Evolutionary conservation across 371 early-diverging fungal species (phyloP).

Genomic region (Mortierella sp.): DNA sequence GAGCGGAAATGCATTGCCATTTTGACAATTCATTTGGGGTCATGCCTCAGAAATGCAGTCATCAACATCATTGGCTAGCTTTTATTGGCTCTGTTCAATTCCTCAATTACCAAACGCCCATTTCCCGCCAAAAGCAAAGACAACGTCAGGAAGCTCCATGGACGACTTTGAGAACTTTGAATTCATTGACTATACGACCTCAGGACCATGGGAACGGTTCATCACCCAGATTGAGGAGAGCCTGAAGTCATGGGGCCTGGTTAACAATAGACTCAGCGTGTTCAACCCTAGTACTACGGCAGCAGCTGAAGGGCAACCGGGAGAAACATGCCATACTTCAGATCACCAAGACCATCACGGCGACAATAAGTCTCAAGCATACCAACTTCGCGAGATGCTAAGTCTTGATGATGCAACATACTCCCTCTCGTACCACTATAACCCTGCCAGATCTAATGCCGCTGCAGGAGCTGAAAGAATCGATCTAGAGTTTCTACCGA

Average conservation of each 20-base stretch:
- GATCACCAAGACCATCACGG: neutral
- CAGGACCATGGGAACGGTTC: slow-evolving; percentile 57
- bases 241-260: slow-evolving; percentile 43
- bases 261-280: slow-evolving; percentile 33
- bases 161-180: slow-evolving; percentile 58
- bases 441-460: slow-evolving; percentile 37
- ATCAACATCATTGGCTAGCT: neutral
- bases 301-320: too few species aligned
- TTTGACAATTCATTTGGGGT: neutral
- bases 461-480: slow-evolving; percentile 37
- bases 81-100: slow-evolving; percentile 6
- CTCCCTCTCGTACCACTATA: slow-evolving; percentile 50
- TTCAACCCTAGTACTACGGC: slow-evolving; percentile 18
- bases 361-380: neutral
- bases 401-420: slow-evolving; percentile 52
- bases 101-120: neutral
- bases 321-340: neutral
- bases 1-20: neutral
- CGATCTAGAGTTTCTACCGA: slow-evolving; percentile 47
- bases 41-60: slow-evolving; percentile 4
- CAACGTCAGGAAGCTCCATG: slow-evolving; percentile 18
- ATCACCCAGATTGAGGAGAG: slow-evolving; percentile 55
- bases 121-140: neutral
- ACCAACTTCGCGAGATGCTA: slow-evolving; percentile 48
- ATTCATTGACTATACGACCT: slow-evolving; percentile 56